These are phyloP conservation scores for Rhodotorula graminis DNA, from an alignment of 768 basidiomycete genomes.

Conservation along the genomic window DNA sequence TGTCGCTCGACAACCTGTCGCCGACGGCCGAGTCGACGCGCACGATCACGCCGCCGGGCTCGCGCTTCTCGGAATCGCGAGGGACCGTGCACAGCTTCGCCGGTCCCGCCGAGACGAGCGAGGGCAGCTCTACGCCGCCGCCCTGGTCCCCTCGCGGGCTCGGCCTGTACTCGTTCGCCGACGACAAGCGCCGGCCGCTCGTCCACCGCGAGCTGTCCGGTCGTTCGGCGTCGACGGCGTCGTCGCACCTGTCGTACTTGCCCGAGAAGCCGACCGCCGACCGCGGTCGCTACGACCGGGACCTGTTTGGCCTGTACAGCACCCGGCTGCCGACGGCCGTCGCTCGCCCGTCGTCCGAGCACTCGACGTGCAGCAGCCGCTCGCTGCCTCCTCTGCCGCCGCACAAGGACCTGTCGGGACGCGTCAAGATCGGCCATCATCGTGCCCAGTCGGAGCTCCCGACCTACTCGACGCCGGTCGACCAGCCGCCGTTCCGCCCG, in stretches of 20 bases:
- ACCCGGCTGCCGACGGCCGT: neutral
- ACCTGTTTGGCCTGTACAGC: neutral
- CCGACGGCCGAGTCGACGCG: neutral
- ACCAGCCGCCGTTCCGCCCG: constrained; percentile 17
- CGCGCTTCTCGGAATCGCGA: constrained; percentile 3
- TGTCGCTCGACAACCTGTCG: too few species aligned
- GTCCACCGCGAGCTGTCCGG: neutral
- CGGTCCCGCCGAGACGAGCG: neutral
- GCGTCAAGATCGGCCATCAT: neutral
- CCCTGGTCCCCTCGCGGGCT: neutral
- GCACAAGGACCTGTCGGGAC: neutral
- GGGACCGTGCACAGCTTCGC: neutral
- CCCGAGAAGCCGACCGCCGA: neutral
- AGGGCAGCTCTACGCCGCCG: neutral
- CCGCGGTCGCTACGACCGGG: neutral
- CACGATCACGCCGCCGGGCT: constrained; percentile 5
- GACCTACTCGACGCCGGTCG: neutral
- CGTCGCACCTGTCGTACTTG: neutral
- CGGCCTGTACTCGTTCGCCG: neutral
- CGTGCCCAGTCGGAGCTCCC: neutral
- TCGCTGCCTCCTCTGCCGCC: neutral
- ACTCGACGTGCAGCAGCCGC: neutral
- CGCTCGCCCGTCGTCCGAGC: neutral
- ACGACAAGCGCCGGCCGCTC: neutral
- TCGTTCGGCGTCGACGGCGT: neutral